Base-by-base conservation (phyloP, 148 eudicot genomes). In the Nepenthes mirabilis region DNA sequence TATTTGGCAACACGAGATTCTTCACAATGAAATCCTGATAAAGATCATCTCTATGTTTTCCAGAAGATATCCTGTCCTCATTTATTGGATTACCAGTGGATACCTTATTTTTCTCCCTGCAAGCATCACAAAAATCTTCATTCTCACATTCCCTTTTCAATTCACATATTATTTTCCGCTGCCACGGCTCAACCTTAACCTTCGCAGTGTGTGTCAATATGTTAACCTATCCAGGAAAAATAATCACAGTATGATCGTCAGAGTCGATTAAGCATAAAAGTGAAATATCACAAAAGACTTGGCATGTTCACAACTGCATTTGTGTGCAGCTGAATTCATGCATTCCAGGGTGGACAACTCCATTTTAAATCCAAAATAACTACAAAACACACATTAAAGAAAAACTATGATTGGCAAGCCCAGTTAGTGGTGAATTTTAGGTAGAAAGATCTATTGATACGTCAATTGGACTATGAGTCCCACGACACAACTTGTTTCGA, bases 141-240 rank as follows among this genome's bases (percentile, higher is more conserved):
- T 57, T 61, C 48, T 65, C 65, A 66, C 65, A 52, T 52, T 58
- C 33, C 37, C 53, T 68, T 55, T 49, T 67, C 74, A 70, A 57
- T 51, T 60, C 60, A 2, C 57, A 40, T 14, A 76, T 66, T 52
- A 14, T 37, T 69, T 72, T 61, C 1, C 23, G 48, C 58, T 76
- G 68, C 68, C 61, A 52, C 11, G 70, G 32, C 11, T 61, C 37
- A 58, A 70, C 36, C 59, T 62, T 61, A 23, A 69, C 75, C 68
- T 79, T 68, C 8, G 79, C 58, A 33, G 79, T 66, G 72, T 82
- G 86, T 10, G 75, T 76, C 65, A 82, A 69, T 48, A 82, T 73
- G 67, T 82, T 82, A 40, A 82, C 81, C 86, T 82, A 49, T 49
- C 52, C 60, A 49, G 52, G 48, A 45, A 11, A 45, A 45, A 68